Conservation (phyloP, 257 asterid species). For the Petunia secreta region DNA sequence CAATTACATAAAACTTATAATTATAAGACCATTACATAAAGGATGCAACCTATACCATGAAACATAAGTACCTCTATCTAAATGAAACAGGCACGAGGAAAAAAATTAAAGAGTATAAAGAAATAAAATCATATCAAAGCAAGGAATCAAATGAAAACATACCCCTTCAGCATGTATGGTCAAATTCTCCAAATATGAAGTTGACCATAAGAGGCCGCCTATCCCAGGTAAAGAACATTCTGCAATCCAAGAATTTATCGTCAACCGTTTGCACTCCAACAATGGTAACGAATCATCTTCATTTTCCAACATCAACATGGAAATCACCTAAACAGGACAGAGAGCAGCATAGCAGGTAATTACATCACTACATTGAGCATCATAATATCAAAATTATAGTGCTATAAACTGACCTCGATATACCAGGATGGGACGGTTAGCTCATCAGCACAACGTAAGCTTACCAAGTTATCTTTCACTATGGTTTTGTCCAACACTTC, state of each 20-base stretch:
- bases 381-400: neutral
- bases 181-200: constrained; percentile 20
- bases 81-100: neutral
- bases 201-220: constrained; percentile 6
- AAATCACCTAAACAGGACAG: constrained; percentile 20
- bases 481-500: neutral
- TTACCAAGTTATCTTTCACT: neutral
- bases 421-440: neutral
- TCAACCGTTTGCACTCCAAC: constrained; percentile 6
- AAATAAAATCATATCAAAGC: neutral
- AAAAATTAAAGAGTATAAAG: constrained; percentile 1
- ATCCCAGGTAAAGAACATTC: neutral
- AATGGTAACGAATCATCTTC: neutral
- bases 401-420: neutral
- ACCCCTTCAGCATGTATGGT: constrained; percentile 9
- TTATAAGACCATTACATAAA: neutral
- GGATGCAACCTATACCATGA: neutral
- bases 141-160: constrained; percentile 19
- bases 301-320: neutral
- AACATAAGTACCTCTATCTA: neutral
- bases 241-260: constrained; percentile 20
- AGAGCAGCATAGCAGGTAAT: neutral
- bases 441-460: neutral
- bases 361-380: neutral
- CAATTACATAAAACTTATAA: no score